phyloP scores from a whole-genome alignment of 352 stramenopile species.

The Globisporangium paddicum region DNA sequence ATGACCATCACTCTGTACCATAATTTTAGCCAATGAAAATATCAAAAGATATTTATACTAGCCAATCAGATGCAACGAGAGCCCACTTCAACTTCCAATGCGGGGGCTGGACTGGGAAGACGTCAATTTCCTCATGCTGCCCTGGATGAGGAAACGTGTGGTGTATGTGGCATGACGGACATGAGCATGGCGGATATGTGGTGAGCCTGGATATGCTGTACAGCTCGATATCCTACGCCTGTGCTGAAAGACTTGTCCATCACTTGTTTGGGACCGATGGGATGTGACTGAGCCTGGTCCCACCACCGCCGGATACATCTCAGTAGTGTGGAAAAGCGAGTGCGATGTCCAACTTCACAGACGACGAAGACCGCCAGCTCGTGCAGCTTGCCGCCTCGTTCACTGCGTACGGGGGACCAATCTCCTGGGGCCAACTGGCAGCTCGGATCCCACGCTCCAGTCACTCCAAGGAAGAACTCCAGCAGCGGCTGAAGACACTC shows the following conservation, averaged over 20 bases:
- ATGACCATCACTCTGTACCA: neutral
- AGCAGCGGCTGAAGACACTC: slow-evolving; percentile 50
- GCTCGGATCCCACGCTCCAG: slow-evolving; percentile 21
- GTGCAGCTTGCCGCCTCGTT: slow-evolving; percentile 32
- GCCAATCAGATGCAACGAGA: neutral
- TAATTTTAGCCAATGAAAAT: neutral
- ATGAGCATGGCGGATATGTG: too few species aligned
- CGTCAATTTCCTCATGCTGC: too few species aligned
- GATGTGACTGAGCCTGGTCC: neutral
- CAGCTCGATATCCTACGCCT: too few species aligned
- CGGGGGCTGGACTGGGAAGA: too few species aligned
- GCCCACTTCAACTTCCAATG: slow-evolving; percentile 6
- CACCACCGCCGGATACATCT: neutral
- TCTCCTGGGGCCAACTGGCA: slow-evolving; percentile 29
- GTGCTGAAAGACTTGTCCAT: too few species aligned
- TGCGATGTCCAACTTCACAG: slow-evolving; percentile 50
- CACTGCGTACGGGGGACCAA: slow-evolving; percentile 9
- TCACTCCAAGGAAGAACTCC: slow-evolving; percentile 31
- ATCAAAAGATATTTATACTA: neutral
- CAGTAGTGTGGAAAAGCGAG: too few species aligned
- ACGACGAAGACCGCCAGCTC: slow-evolving; percentile 49
- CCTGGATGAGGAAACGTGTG: neutral
- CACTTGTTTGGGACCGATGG: neutral
- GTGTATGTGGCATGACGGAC: too few species aligned
- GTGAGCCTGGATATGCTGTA: too few species aligned